Evolutionary conservation across 140 eudicot species (phyloP).

Genomic region (Stevia rebaudiana): DNA sequence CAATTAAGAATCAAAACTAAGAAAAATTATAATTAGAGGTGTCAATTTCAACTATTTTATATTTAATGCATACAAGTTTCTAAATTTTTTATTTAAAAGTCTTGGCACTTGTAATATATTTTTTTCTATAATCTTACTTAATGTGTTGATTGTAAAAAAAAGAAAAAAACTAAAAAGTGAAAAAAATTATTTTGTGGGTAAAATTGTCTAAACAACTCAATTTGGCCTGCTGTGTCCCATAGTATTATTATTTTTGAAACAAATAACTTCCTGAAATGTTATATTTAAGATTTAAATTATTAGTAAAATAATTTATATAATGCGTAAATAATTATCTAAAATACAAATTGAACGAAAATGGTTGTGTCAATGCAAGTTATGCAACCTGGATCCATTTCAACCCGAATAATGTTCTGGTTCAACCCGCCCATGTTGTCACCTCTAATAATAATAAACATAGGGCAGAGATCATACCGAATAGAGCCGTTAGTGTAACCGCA

Average conservation of each 20-base stretch:
- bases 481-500: constrained; percentile 75
- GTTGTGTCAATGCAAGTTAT: background rate
- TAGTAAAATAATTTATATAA: background rate
- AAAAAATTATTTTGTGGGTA: background rate
- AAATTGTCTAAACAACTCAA: background rate
- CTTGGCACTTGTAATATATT: background rate
- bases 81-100: background rate
- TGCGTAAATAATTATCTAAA: background rate
- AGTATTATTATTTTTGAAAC: background rate
- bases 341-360: too few relatives aligned
- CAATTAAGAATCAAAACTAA: constrained; percentile 5
- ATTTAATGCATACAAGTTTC: background rate
- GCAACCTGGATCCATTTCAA: background rate
- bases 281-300: background rate
- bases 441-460: constrained; percentile 2
- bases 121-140: background rate
- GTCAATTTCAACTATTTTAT: constrained; percentile 1
- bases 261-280: background rate
- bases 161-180: background rate
- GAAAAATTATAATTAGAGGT: background rate
- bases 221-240: background rate
- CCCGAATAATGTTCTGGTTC: background rate
- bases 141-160: background rate
- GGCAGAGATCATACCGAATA: constrained; percentile 42
- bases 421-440: background rate